A percentile compares a stretch with the other conserved stretches of the same genome.
phyloP scores from a whole-genome alignment of 2,329 filamentous ascomycete genomes.

The Pestalotiopsis sp. region DNA sequence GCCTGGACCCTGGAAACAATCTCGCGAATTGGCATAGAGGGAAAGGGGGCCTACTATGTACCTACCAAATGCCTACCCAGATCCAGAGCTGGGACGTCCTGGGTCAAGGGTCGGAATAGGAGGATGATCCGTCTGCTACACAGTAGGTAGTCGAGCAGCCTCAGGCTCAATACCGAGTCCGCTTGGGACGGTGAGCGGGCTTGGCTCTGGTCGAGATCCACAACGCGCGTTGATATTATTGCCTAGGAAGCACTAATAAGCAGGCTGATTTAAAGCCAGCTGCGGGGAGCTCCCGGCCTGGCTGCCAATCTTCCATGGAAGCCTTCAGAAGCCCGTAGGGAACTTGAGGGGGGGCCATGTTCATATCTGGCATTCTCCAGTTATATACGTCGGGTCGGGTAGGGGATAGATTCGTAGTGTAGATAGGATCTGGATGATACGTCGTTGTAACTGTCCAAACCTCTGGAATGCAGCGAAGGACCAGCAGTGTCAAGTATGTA shows the following conservation, averaged over 20 bases:
- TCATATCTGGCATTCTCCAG: not conserved
- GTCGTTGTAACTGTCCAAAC: too few relatives aligned
- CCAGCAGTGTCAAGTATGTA: too few relatives aligned
- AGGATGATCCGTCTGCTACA: not conserved
- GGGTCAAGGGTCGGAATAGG: slow-evolving; percentile 3
- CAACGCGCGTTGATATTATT: not conserved
- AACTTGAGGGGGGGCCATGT: not conserved
- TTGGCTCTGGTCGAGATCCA: not conserved
- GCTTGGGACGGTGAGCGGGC: not conserved
- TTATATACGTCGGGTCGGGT: not conserved
- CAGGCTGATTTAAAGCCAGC: slow-evolving; percentile 3
- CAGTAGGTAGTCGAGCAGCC: not conserved
- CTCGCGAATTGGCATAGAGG: not conserved
- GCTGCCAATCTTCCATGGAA: slow-evolving; percentile 8
- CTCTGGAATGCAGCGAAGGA: too few relatives aligned
- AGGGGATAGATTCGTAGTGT: not conserved
- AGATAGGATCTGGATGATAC: too few relatives aligned
- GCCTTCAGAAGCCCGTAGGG: slow-evolving; percentile 1
- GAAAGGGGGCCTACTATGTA: not conserved
- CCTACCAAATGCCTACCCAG: too few relatives aligned
- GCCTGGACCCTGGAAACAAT: slow-evolving; percentile 1
- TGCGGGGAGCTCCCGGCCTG: slow-evolving; percentile 6
- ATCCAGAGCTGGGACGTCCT: not conserved
- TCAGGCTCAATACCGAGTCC: slow-evolving; percentile 8
- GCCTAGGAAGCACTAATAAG: not conserved